Percentiles rank a stretch among this genome's conserved stretches.
Conservation (phyloP, 306 rosid genomes). For the Ammopiptanthus mongolicus region DNA sequence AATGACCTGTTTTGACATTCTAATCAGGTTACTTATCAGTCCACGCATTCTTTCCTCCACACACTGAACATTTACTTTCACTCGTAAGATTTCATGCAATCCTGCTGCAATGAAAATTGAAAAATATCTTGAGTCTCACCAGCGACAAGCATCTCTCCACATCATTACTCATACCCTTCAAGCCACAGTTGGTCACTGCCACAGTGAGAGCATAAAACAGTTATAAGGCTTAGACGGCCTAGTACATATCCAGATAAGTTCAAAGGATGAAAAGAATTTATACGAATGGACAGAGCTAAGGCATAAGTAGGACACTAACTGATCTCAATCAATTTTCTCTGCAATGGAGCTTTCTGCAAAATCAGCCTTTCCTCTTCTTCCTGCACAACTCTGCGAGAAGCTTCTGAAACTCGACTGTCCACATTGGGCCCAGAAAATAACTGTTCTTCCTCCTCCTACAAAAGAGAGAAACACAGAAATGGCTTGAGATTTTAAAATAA, state of each 20-base stretch:
- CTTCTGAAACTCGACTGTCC: conserved; percentile 86
- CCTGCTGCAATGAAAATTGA: conserved; percentile 13
- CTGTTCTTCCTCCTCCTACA: conserved; percentile 91
- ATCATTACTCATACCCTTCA: conserved; percentile 65
- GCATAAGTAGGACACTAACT: conserved; percentile 43
- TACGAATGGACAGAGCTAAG: conserved; percentile 2
- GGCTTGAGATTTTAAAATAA: conserved; percentile 3
- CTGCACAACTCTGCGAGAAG: conserved; percentile 80
- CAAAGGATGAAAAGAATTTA: conserved; percentile 15
- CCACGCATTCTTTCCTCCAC: conserved; percentile 96
- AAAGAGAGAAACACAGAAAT: conserved; percentile 7
- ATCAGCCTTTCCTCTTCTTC: conserved; percentile 89
- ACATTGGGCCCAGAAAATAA: conserved; percentile 85
- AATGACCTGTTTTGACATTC: conserved; percentile 84
- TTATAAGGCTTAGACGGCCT: conserved; percentile 12
- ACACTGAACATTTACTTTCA: conserved; percentile 54
- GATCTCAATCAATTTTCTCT: conserved; percentile 68
- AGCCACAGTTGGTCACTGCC: conserved; percentile 76
- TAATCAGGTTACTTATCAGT: conserved; percentile 68
- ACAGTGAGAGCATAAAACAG: conserved; percentile 22
- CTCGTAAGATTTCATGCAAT: conserved; percentile 18
- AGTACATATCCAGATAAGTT: conserved; percentile 9
- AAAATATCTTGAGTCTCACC: conserved; percentile 53
- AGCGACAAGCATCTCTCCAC: conserved; percentile 87
- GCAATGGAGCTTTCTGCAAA: conserved; percentile 75